A percentile compares a stretch with the other conserved stretches of the same genome.
These are phyloP conservation scores for Gliomastix tumulicola DNA, from an alignment of 2,329 filamentous ascomycete species.

Conservation along the genomic window DNA sequence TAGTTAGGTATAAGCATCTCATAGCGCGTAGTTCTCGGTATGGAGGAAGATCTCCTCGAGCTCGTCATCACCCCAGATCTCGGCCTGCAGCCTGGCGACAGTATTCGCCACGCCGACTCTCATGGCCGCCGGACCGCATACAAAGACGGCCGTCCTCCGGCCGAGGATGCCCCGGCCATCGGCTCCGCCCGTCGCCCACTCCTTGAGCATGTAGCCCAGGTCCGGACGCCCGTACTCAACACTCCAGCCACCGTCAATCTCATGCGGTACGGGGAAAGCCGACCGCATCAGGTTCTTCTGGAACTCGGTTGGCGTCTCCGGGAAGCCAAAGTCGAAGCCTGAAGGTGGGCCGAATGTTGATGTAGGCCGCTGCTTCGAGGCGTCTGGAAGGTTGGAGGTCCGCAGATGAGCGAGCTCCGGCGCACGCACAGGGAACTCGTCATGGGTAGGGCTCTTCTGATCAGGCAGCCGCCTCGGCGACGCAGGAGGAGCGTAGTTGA, in stretches of 20 bases:
- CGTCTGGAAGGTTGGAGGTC: slow-evolving; percentile 27
- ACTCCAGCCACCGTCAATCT: slow-evolving; percentile 74
- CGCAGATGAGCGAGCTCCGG: slow-evolving; percentile 53
- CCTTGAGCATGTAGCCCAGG: slow-evolving; percentile 76
- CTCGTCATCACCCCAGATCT: slow-evolving; percentile 71
- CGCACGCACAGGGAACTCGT: slow-evolving; percentile 26
- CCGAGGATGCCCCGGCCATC: slow-evolving; percentile 67
- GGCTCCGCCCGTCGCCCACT: slow-evolving; percentile 67
- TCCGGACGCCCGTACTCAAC: slow-evolving; percentile 90
- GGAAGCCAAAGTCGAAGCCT: slow-evolving; percentile 75
- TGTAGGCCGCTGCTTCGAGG: slow-evolving; percentile 33
- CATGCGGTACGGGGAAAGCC: slow-evolving; percentile 66
- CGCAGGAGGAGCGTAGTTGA: slow-evolving; percentile 49
- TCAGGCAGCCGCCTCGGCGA: slow-evolving; percentile 28
- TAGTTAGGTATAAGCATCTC: too few relatives aligned
- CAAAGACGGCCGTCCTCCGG: slow-evolving; percentile 78
- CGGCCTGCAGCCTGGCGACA: slow-evolving; percentile 73
- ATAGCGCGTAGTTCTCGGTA: slow-evolving; percentile 91
- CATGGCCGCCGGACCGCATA: slow-evolving; percentile 86
- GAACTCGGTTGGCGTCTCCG: slow-evolving; percentile 76
- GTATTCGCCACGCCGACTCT: slow-evolving; percentile 80
- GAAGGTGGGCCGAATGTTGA: slow-evolving; percentile 53
- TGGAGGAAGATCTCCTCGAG: slow-evolving; percentile 91
- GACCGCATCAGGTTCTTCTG: slow-evolving; percentile 88
- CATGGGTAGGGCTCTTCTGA: slow-evolving; percentile 8